Evolutionary conservation across 345 rosid species (phyloP).

Genomic region (Corchorus capsularis): DNA sequence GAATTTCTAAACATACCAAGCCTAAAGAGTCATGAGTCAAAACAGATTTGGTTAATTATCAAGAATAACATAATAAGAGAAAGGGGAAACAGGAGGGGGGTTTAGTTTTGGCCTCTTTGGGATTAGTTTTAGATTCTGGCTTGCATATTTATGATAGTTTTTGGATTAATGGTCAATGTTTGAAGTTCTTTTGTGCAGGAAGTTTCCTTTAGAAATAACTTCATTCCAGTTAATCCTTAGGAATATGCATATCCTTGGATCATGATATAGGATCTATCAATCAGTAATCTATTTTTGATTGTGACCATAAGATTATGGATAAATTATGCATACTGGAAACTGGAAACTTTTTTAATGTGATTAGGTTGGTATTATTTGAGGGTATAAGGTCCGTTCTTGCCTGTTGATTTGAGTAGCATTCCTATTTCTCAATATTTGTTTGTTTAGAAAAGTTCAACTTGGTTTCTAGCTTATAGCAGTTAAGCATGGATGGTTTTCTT

Average conservation of each 20-base stretch:
- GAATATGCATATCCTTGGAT: background rate
- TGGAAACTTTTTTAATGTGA: background rate
- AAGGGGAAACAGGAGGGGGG: background rate
- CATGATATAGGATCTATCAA: background rate
- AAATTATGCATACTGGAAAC: background rate
- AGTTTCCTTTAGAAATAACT: background rate
- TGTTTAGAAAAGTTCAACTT: background rate
- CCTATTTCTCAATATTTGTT: background rate
- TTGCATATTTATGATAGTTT: too few relatives aligned
- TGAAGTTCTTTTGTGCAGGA: conserved; percentile 1
- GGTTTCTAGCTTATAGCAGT: conserved; percentile 4
- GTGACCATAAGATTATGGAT: background rate
- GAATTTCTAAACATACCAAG: background rate
- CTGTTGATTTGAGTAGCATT: background rate
- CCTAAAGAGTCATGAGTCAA: background rate
- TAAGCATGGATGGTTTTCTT: background rate
- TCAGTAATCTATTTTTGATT: background rate
- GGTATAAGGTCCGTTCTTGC: background rate
- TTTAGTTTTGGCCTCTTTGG: background rate
- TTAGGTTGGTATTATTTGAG: background rate
- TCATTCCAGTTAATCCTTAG: background rate
- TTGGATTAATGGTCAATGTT: background rate
- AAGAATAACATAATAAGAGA: background rate
- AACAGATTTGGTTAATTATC: background rate
- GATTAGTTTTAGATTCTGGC: background rate